These are phyloP conservation scores for Penicillium argentinense DNA, from an alignment of 495 filamentous ascomycete species.

Conservation along the genomic window DNA sequence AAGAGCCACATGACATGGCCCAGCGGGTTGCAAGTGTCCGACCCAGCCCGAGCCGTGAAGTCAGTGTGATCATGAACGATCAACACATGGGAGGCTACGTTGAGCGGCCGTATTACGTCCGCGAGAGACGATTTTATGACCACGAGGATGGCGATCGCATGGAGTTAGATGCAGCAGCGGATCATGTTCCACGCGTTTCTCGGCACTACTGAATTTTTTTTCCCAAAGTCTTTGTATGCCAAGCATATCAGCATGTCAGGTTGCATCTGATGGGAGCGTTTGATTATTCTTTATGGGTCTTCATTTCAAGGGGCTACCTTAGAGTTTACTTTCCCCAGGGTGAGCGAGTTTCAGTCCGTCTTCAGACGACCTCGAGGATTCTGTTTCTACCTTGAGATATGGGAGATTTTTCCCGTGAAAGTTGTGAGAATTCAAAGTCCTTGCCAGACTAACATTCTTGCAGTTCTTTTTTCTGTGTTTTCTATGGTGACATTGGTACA, in stretches of 20 bases:
- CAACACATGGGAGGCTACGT: constrained; percentile 41
- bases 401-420: no score
- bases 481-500: no score
- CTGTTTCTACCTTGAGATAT: no score
- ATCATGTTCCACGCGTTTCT: constrained; percentile 2
- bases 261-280: not conserved
- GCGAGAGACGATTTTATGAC: constrained; percentile 42
- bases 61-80: constrained; percentile 43
- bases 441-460: no score
- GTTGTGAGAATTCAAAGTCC: no score
- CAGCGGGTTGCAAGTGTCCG: constrained; percentile 53
- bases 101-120: constrained; percentile 42
- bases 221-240: not conserved
- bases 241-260: not conserved
- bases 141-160: constrained; percentile 26
- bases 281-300: not conserved
- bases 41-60: constrained; percentile 39
- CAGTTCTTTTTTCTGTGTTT: no score
- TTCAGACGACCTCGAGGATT: no score
- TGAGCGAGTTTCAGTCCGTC: no score
- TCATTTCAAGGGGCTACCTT: no score
- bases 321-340: no score
- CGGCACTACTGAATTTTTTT: constrained; percentile 8
- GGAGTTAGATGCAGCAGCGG: constrained; percentile 2
- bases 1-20: constrained; percentile 46